phyloP scores from a whole-genome alignment of 2,329 filamentous ascomycete genomes.

The Podosphaera aphanis region DNA sequence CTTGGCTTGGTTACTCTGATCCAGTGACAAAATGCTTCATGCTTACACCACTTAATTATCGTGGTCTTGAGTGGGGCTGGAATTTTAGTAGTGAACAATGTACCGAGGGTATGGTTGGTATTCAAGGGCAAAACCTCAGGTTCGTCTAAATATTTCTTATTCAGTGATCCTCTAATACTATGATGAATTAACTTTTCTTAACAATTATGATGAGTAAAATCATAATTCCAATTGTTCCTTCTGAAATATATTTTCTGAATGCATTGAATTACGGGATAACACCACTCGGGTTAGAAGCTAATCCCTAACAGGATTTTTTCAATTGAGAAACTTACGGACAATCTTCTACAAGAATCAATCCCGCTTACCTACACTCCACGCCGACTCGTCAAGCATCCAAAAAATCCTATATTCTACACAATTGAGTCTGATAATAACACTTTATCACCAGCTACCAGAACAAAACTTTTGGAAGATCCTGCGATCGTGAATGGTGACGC shows the following conservation, averaged over 20 bases:
- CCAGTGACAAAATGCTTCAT: constrained; percentile 70
- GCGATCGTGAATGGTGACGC: constrained; percentile 47
- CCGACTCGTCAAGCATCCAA: constrained; percentile 67
- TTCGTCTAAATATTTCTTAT: constrained; percentile 23
- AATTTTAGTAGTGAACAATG: constrained; percentile 93
- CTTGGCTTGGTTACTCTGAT: constrained; percentile 92
- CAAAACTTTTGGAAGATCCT: constrained; percentile 51
- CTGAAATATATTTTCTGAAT: constrained; percentile 33
- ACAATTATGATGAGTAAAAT: constrained; percentile 27
- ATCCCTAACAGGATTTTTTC: constrained; percentile 54
- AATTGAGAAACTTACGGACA: constrained; percentile 65
- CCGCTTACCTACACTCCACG: constrained; percentile 77
- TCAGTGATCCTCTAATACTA: constrained; percentile 8
- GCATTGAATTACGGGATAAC: background rate
- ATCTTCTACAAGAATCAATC: constrained; percentile 67
- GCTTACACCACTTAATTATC: constrained; percentile 76
- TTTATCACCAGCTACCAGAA: constrained; percentile 52
- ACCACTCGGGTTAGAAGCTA: constrained; percentile 8
- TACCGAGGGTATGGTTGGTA: constrained; percentile 78
- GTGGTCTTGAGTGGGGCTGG: constrained; percentile 77
- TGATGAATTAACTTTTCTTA: constrained; percentile 22
- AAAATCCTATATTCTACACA: constrained; percentile 75
- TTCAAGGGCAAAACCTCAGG: constrained; percentile 72
- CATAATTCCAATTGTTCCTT: constrained; percentile 86
- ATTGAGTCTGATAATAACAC: constrained; percentile 88